Base-by-base conservation (phyloP, 768 basidiomycete species). In the Phlebiopsis flavidoalba region DNA sequence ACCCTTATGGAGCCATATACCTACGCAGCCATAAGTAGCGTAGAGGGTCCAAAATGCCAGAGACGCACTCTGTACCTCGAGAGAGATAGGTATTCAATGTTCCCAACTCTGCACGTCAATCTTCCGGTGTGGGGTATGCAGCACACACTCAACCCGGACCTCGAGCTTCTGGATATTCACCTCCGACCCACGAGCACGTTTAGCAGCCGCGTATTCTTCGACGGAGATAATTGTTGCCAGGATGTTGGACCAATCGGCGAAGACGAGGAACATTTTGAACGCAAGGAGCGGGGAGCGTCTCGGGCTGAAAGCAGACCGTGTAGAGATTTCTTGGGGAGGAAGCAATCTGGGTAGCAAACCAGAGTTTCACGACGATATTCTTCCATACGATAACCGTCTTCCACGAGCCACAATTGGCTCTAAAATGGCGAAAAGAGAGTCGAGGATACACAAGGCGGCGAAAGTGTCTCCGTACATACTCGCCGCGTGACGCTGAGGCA, bases 51-150 rank as follows among this genome's bases (percentile, higher is more conserved):
- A 43, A 43, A 31, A n/a, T 15, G 8, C 24, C 2, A n/a, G 21
- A 22, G 22, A 3, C 54, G 11, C 51, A 87, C 90, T 82, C 91
- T 93, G 77, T 91, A 92, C 65, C 85, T 80, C 0, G 88, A 83
- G 69, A 90, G 85, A 83, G 82, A 52, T 79, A 81, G 67, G 83
- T 91, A 64, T 93, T 88, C 37, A 90, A 77, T n/a, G n/a, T 57
- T 90, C 89, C 91, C 90, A 92, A 52, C 80, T 83, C 60, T 78
- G 81, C 15, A 90, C 89, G 64, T 92, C 85, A 26, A 92, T 83
- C 58, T 74, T 72, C 14, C 88, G 77, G 67, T 92, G 88, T 0
- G 89, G 89, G 4, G 88, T 87, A 64, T 87, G 91, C 3, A 89
- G 88, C 2, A 92, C 91, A 62, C 89, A 90, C 65, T 92, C 91